phyloP scores from a whole-genome alignment of 768 basidiomycete species.

The Tylopilus intermedius region DNA sequence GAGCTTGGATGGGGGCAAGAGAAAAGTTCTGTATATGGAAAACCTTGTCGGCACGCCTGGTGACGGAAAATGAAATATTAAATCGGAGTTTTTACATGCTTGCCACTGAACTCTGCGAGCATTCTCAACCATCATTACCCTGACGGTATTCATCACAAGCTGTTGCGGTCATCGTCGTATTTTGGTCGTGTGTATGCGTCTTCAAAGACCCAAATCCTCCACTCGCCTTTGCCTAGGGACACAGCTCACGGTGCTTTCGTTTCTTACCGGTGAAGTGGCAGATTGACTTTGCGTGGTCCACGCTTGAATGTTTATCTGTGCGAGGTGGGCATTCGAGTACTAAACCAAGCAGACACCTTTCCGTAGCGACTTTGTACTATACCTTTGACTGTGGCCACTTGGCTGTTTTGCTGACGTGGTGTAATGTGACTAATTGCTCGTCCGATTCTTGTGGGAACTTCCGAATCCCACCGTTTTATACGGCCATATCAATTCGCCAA shows the following conservation, averaged over 20 bases:
- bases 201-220: conserved; percentile 18
- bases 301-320: conserved; percentile 64
- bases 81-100: conserved; percentile 17
- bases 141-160: background rate
- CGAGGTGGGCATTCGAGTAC: conserved; percentile 70
- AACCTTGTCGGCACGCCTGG: conserved; percentile 17
- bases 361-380: background rate
- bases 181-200: background rate
- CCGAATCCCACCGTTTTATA: conserved; percentile 19
- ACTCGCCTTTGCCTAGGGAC: conserved; percentile 75
- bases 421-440: background rate
- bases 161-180: background rate
- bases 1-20: conserved; percentile 23
- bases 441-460: conserved; percentile 26
- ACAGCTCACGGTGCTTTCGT: conserved; percentile 71
- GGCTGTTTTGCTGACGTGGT: background rate
- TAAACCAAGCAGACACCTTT: conserved; percentile 51
- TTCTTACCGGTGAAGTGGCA: conserved; percentile 75
- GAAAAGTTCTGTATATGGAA: conserved; percentile 8
- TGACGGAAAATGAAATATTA: conserved; percentile 20
- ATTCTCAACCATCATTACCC: background rate
- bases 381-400: background rate
- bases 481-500: conserved; percentile 2
- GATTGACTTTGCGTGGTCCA: conserved; percentile 60
- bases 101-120: background rate